Percentiles rank a stretch among this genome's conserved stretches.
These are phyloP conservation scores for Thielaviopsis cerberus DNA, from an alignment of 2,329 filamentous ascomycete genomes.

Conservation along the genomic window DNA sequence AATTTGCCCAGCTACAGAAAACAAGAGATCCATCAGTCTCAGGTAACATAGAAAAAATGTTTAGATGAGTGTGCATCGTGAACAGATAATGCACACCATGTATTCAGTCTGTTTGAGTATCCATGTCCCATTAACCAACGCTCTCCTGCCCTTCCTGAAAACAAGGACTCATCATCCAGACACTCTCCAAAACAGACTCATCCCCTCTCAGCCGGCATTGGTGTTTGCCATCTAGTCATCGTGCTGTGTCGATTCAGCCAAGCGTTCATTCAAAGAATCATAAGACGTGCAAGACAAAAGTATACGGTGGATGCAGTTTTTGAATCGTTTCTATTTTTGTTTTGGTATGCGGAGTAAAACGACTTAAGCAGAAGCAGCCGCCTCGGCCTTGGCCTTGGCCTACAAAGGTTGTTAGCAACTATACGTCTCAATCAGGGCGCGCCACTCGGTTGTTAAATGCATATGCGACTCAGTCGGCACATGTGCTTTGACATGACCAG, in stretches of 20 bases:
- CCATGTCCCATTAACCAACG: neutral
- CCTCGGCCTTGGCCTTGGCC: conserved; percentile 99
- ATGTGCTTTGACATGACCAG: neutral
- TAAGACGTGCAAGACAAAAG: neutral
- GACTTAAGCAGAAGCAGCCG: conserved; percentile 58
- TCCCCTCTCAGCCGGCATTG: neutral
- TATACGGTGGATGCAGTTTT: conserved; percentile 5
- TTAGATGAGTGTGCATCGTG: neutral
- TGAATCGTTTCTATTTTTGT: conserved; percentile 12
- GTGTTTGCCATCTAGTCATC: neutral
- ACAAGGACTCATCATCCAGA: neutral
- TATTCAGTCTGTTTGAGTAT: neutral
- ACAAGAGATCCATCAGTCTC: neutral
- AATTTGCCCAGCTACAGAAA: neutral
- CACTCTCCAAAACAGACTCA: neutral
- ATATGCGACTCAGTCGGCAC: neutral
- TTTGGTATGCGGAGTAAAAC: conserved; percentile 9
- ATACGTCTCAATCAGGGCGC: neutral
- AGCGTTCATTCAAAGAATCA: neutral
- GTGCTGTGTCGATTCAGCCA: neutral
- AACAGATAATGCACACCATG: neutral
- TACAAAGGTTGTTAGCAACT: conserved; percentile 27
- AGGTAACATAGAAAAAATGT: neutral
- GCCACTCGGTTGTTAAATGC: neutral
- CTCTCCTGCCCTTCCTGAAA: neutral